phyloP scores from a whole-genome alignment of 2,329 filamentous ascomycete genomes.

The Neonectria sp. region DNA sequence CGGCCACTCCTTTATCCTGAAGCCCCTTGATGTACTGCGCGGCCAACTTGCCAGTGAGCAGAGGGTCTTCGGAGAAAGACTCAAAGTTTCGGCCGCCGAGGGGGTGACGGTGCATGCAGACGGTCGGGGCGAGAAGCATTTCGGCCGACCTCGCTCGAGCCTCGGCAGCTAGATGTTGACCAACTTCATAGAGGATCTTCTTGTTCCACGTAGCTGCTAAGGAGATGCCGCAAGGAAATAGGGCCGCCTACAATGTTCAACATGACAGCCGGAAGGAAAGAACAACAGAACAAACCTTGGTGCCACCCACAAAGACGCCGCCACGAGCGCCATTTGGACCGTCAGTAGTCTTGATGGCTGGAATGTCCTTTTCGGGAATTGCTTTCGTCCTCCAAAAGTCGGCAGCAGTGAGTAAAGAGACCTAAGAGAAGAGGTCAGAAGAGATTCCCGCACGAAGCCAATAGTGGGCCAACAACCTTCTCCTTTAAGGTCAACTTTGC shows the following conservation, averaged over 20 bases:
- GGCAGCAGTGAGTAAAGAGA: constrained; percentile 72
- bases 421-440: constrained; percentile 52
- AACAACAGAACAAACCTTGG: constrained; percentile 61
- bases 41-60: constrained; percentile 81
- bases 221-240: constrained; percentile 85
- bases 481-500: constrained; percentile 69
- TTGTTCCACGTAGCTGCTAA: constrained; percentile 86
- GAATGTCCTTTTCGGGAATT: constrained; percentile 74
- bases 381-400: constrained; percentile 81
- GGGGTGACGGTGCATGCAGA: constrained; percentile 86
- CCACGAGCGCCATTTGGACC: constrained; percentile 80
- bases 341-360: constrained; percentile 77
- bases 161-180: constrained; percentile 80
- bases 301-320: constrained; percentile 78
- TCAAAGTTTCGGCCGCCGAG: constrained; percentile 90
- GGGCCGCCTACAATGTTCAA: constrained; percentile 70
- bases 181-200: constrained; percentile 77
- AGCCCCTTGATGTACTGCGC: constrained; percentile 80
- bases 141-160: constrained; percentile 81
- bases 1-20: constrained; percentile 81
- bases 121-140: constrained; percentile 82
- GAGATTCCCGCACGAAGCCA: not conserved
- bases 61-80: constrained; percentile 87
- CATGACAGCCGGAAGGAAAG: not conserved
- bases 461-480: constrained; percentile 59